Percentiles rank a stretch among this genome's conserved stretches.
phyloP scores from a whole-genome alignment of 2,329 filamentous ascomycete genomes.

The Sarocladium strictum region DNA sequence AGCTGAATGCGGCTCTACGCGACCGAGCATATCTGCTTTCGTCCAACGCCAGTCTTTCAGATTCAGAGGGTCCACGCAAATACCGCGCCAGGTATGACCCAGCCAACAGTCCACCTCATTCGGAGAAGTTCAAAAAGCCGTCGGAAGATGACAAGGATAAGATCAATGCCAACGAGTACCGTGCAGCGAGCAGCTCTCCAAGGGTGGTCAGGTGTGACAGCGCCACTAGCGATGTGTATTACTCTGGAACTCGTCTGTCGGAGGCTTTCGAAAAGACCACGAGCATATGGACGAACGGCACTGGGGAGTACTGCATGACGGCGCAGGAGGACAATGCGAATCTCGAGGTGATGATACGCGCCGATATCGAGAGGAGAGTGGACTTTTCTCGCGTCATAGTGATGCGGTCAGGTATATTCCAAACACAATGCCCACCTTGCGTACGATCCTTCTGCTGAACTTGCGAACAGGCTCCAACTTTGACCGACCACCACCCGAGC shows the following conservation, averaged over 20 bases:
- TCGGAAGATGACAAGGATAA: neutral
- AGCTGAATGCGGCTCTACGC: conserved; percentile 55
- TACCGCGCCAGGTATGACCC: conserved; percentile 50
- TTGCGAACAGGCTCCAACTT: conserved; percentile 53
- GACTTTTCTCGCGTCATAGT: conserved; percentile 64
- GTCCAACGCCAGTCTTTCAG: conserved; percentile 42
- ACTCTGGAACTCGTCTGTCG: conserved; percentile 53
- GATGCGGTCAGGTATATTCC: conserved; percentile 50
- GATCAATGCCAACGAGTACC: conserved; percentile 22
- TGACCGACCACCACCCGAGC: conserved; percentile 58
- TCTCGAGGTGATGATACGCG: conserved; percentile 58
- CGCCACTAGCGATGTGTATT: conserved; percentile 69
- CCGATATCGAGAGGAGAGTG: conserved; percentile 47
- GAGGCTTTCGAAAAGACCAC: conserved; percentile 62
- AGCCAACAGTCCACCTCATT: neutral
- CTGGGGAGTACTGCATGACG: conserved; percentile 61
- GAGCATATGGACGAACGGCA: conserved; percentile 59
- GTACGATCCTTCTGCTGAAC: neutral
- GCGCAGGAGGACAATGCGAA: conserved; percentile 69
- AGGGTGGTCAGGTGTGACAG: conserved; percentile 59
- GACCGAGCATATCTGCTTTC: conserved; percentile 47
- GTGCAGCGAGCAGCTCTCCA: conserved; percentile 40
- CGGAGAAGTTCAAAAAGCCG: neutral
- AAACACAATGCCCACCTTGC: neutral
- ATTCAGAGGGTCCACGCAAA: conserved; percentile 38